phyloP scores from a whole-genome alignment of 176 grass and related monocot species.

The Oryza meyeriana region DNA sequence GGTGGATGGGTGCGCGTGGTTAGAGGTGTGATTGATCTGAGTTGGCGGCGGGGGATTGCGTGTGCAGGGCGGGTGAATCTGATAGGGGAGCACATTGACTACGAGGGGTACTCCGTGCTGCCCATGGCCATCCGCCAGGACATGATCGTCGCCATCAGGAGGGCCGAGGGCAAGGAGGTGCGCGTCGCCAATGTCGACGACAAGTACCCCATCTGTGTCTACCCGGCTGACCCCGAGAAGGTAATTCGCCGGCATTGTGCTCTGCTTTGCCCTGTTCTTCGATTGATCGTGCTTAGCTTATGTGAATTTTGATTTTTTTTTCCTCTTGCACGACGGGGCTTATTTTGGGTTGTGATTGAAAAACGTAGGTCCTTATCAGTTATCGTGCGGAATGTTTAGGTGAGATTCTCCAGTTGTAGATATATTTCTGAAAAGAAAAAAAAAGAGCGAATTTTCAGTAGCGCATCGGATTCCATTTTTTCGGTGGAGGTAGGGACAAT shows the following conservation, averaged over 20 bases:
- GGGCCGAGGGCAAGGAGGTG: conserved; percentile 45
- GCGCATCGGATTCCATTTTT: not conserved
- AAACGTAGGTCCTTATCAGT: not conserved
- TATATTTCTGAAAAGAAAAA: not conserved
- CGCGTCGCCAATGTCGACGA: conserved; percentile 83
- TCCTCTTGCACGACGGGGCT: not conserved
- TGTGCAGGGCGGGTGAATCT: conserved; percentile 86
- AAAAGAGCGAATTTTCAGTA: not conserved
- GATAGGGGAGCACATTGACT: conserved; percentile 98
- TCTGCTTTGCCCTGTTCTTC: not conserved
- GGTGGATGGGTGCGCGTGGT: not conserved
- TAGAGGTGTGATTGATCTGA: not conserved
- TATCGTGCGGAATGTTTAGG: not conserved
- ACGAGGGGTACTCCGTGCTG: conserved; percentile 94
- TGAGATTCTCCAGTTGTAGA: not conserved
- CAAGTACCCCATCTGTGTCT: conserved; percentile 80
- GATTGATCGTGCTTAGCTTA: not conserved
- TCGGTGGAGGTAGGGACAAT: not conserved
- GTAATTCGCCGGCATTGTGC: conserved; percentile 20
- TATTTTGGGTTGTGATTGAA: conserved; percentile 6
- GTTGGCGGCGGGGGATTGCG: not conserved
- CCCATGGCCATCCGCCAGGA: conserved; percentile 99
- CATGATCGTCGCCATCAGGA: conserved; percentile 89
- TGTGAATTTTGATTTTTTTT: not conserved
- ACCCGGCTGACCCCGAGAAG: conserved; percentile 81